These are phyloP conservation scores for Mytilinidion resinicola DNA, from an alignment of 495 filamentous ascomycete genomes.

Conservation along the genomic window DNA sequence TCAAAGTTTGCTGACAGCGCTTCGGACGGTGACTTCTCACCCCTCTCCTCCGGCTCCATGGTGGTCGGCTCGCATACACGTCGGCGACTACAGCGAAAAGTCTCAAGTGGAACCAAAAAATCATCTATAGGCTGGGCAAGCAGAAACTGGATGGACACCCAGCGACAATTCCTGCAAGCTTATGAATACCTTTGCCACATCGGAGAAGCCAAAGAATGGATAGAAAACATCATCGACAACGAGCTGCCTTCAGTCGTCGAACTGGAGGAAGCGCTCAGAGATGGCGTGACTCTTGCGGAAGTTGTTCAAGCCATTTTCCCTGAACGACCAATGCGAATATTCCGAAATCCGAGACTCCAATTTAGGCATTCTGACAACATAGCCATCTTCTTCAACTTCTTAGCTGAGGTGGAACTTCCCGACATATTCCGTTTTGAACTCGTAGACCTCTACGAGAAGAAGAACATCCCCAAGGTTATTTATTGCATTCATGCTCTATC, in stretches of 20 bases:
- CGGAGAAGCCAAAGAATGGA: slow-evolving; percentile 99
- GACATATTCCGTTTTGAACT: slow-evolving; percentile 98
- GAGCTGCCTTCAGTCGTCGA: slow-evolving; percentile 93
- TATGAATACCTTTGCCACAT: slow-evolving; percentile 99
- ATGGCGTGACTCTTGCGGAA: slow-evolving; percentile 93
- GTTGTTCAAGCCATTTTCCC: slow-evolving; percentile 88
- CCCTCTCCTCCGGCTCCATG: slow-evolving; percentile 67
- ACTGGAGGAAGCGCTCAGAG: slow-evolving; percentile 83
- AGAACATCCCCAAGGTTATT: slow-evolving; percentile 98
- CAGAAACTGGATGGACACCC: slow-evolving; percentile 97
- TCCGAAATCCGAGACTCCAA: slow-evolving; percentile 74
- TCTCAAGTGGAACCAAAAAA: slow-evolving; percentile 49
- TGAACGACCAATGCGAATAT: slow-evolving; percentile 68
- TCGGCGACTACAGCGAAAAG: slow-evolving; percentile 70
- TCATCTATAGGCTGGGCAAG: slow-evolving; percentile 62
- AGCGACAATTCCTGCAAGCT: slow-evolving; percentile 90
- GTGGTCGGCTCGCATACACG: slow-evolving; percentile 84
- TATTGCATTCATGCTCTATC: slow-evolving; percentile 97
- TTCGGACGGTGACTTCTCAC: slow-evolving; percentile 68
- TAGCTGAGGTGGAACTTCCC: slow-evolving; percentile 88
- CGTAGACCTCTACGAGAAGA: slow-evolving; percentile 98
- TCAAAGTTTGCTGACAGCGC: slow-evolving; percentile 74
- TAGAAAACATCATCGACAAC: slow-evolving; percentile 86
- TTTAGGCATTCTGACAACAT: slow-evolving; percentile 98
- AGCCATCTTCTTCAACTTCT: slow-evolving; percentile 83